Evolutionary conservation across 148 eudicot genomes (phyloP), one percentile per base, ranked within the genome.

Genomic region (Chenopodium quinoa): DNA sequence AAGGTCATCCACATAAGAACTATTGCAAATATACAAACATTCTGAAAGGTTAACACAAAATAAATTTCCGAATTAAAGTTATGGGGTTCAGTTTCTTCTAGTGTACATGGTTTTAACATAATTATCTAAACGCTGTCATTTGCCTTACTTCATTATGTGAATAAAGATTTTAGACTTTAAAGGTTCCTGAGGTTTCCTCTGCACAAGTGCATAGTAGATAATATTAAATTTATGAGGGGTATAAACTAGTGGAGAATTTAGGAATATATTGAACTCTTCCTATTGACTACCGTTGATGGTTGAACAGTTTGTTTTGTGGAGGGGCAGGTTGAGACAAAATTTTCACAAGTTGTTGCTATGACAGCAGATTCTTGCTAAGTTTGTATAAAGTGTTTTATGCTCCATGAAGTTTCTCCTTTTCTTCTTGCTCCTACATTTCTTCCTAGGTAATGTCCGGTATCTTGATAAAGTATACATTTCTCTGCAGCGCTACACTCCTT

Each of bases 1-100:
- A 66, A 90, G 97, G 86, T 96, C 99, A 86, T 92, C 99, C 19
- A 89, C 83, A 73, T 92, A 91, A 86, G 99, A 96, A 89, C 89
- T 96, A 74, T 86, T 92, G 91, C 93, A 90, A 48, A 92, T 96
- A 86, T 96, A 96, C 90, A 87, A 86, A 47, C 99, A 93, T 89
- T 96, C 99, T 84, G 95, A 96, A 75, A 93, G 99, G 99, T 96
- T 78, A 85, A 88, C 71, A 60, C 48, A 79, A 77, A 23, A 66
- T 46, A 20, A 72, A 31, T 66, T 58, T 46, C 37, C 71, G 2
- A 20, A 64, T 73, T 58, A 62, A 74, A 46, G 23, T 12, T 8
- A 19, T 34, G 78, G 60, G 66, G 7, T 14, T 34, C 9, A 44
- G 29, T 80, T 82, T 72, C 13, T 79, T 58, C 48, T 17, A 37